These are phyloP conservation scores for Penicillium canescens DNA, from an alignment of 495 filamentous ascomycete species.

Conservation along the genomic window DNA sequence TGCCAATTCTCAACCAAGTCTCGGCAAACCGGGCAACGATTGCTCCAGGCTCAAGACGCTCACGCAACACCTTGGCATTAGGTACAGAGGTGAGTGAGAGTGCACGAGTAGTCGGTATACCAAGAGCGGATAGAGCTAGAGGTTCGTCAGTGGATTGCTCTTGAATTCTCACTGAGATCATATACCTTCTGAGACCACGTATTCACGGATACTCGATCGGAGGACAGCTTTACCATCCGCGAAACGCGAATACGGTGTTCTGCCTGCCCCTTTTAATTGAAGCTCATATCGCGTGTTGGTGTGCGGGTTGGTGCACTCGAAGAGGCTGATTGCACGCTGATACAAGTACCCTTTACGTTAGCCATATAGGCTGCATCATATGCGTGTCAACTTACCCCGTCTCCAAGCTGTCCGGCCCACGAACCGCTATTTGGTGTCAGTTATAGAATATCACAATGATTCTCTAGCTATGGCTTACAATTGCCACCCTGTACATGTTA, in stretches of 20 bases:
- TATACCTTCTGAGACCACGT: conserved; percentile 77
- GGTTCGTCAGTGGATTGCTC: neutral
- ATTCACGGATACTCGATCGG: conserved; percentile 88
- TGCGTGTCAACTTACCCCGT: conserved; percentile 54
- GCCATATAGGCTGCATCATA: neutral
- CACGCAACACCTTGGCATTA: conserved; percentile 68
- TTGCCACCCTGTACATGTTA: conserved; percentile 50
- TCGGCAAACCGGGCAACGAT: conserved; percentile 92
- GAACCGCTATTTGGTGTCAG: conserved; percentile 52
- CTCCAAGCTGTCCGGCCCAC: conserved; percentile 96
- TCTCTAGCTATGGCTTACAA: conserved; percentile 39
- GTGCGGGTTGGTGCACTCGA: conserved; percentile 78
- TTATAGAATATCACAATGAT: neutral
- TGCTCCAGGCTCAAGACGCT: conserved; percentile 88
- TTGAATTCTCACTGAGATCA: neutral
- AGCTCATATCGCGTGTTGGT: conserved; percentile 79
- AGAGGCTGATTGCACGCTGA: conserved; percentile 82
- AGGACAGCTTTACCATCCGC: conserved; percentile 97
- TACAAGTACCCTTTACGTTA: neutral
- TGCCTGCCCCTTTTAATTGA: conserved; percentile 90
- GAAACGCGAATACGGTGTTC: conserved; percentile 93
- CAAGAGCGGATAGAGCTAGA: conserved; percentile 69
- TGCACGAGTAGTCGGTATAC: conserved; percentile 84
- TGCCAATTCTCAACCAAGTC: conserved; percentile 87
- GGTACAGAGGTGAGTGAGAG: conserved; percentile 78